These are phyloP conservation scores for Phoma sp. DNA, from an alignment of 2,329 filamentous ascomycete species.

Conservation along the genomic window DNA sequence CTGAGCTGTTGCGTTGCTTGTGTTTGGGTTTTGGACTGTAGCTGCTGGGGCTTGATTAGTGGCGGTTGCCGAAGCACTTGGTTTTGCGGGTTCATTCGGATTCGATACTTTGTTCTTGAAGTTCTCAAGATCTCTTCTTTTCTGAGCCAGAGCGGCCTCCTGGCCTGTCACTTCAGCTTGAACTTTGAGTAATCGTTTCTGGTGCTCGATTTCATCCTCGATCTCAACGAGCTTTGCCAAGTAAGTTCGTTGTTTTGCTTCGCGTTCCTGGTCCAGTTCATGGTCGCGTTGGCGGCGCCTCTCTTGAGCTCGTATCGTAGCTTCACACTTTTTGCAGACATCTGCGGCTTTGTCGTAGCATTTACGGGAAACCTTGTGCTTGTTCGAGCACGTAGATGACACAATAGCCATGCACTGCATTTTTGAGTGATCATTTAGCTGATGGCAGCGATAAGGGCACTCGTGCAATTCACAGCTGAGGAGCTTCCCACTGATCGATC, in stretches of 20 bases:
- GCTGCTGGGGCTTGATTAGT: too few species aligned
- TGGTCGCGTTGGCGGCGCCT: conserved; percentile 56
- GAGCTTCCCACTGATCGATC: conserved; percentile 50
- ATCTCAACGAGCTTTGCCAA: conserved; percentile 54
- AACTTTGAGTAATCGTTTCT: conserved; percentile 54
- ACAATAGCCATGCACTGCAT: conserved; percentile 56
- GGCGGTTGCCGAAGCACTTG: too few species aligned
- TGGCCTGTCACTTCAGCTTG: conserved; percentile 55
- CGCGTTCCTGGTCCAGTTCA: conserved; percentile 59
- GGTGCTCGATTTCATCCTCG: conserved; percentile 61
- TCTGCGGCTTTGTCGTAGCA: conserved; percentile 54
- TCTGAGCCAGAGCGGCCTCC: conserved; percentile 54
- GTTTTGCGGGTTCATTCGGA: not conserved
- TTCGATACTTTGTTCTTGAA: conserved; percentile 36
- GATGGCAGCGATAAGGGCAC: conserved; percentile 69
- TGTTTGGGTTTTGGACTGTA: too few species aligned
- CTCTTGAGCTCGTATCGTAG: conserved; percentile 56
- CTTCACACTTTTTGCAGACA: conserved; percentile 60
- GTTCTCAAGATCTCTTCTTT: conserved; percentile 54
- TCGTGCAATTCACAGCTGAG: conserved; percentile 65
- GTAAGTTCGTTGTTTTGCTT: conserved; percentile 55
- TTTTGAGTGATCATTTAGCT: conserved; percentile 63
- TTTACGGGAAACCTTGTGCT: conserved; percentile 56
- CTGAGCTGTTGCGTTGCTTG: not conserved
- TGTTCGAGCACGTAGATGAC: conserved; percentile 57